Conservation (phyloP, 2,329 filamentous ascomycete species). For the Torrubiellomyces zombiae region DNA sequence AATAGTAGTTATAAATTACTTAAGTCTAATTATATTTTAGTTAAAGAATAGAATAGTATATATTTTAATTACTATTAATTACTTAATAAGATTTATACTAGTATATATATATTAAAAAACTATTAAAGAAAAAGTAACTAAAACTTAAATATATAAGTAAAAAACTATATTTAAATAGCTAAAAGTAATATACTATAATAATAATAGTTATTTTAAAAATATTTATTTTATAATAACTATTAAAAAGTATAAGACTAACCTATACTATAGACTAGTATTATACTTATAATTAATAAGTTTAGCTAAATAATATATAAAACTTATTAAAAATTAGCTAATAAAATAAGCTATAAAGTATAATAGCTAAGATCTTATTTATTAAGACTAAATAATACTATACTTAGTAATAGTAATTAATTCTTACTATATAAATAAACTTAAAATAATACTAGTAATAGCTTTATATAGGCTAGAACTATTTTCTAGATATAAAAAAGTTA, state of each 20-base stretch:
- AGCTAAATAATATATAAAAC: conserved; percentile 1
- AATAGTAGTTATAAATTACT: neutral
- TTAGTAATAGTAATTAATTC: no score
- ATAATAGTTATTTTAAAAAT: neutral
- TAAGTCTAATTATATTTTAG: no score
- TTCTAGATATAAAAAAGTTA: no score
- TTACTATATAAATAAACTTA: no score
- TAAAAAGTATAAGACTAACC: no score
- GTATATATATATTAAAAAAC: neutral
- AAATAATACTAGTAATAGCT: no score
- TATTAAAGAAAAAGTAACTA: no score
- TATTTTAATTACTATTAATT: no score
- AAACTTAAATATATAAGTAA: neutral
- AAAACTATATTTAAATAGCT: neutral
- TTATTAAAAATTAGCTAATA: neutral
- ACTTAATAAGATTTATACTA: conserved; percentile 1
- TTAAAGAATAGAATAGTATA: no score
- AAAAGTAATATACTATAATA: conserved; percentile 2
- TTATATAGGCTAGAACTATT: no score
- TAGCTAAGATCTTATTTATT: neutral
- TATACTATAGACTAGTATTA: neutral
- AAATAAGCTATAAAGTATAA: conserved; percentile 1
- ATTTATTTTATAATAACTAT: neutral
- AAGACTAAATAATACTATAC: neutral
- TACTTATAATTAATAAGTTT: conserved; percentile 1